Conservation (phyloP, 2,329 filamentous ascomycete species). For the Ophidiomyces ophidiicola region DNA sequence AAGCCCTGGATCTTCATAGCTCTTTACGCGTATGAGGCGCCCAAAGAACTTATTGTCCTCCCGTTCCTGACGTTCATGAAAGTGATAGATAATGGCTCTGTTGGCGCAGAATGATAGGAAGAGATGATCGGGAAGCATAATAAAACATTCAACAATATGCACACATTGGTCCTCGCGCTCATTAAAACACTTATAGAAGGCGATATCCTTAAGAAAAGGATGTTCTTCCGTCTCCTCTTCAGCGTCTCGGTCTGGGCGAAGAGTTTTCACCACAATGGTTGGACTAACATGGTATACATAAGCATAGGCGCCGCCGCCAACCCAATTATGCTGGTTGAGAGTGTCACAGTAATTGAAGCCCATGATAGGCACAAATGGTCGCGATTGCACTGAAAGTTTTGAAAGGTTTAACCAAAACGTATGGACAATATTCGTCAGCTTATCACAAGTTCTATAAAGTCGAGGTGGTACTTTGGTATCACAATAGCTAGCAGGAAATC, state of each 20-base stretch:
- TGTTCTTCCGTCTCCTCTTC: conserved; percentile 4
- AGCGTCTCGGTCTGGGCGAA: conserved; percentile 9
- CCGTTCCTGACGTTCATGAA: conserved; percentile 12
- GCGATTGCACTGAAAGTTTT: neutral
- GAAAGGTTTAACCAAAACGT: neutral
- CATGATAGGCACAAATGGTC: neutral
- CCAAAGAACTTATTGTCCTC: conserved; percentile 10
- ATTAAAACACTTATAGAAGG: conserved; percentile 14
- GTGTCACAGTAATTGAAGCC: neutral
- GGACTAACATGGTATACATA: conserved; percentile 13
- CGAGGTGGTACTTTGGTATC: neutral
- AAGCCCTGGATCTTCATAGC: conserved; percentile 16
- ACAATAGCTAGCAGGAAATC: too few species aligned
- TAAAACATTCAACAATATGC: conserved; percentile 16
- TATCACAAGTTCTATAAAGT: neutral
- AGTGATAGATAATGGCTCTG: conserved; percentile 4
- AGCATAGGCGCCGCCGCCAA: conserved; percentile 12
- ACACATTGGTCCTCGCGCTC: conserved; percentile 12
- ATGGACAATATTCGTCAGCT: neutral
- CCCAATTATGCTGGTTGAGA: conserved; percentile 5
- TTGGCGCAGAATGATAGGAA: conserved; percentile 15
- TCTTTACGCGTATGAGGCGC: conserved; percentile 14
- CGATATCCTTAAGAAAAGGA: conserved; percentile 12
- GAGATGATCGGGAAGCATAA: conserved; percentile 14
- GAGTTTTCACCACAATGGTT: conserved; percentile 17